phyloP scores from a whole-genome alignment of 257 asterid genomes.

The Solanum virginianum region DNA sequence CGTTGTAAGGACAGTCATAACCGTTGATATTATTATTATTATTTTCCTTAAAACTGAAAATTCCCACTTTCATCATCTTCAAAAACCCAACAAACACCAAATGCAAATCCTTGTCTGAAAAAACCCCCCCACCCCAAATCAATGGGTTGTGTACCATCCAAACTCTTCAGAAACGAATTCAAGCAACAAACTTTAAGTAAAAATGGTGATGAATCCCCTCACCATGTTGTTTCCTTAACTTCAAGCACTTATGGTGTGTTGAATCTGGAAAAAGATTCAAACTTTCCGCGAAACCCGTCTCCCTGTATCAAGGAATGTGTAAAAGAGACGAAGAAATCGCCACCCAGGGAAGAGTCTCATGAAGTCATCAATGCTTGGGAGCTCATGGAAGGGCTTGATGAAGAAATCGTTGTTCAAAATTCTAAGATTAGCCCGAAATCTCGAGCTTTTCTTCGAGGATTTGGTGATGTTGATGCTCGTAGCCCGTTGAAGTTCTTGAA shows the following conservation, averaged over 20 bases:
- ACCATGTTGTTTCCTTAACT: constrained; percentile 83
- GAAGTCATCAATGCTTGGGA: constrained; percentile 92
- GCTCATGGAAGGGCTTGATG: constrained; percentile 90
- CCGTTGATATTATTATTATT: constrained; percentile 26
- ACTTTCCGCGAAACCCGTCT: not conserved
- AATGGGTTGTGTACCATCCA: constrained; percentile 92
- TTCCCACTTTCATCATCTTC: not conserved
- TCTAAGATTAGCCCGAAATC: constrained; percentile 53
- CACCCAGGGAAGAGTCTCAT: constrained; percentile 33
- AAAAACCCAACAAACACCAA: constrained; percentile 1
- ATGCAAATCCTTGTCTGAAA: constrained; percentile 1
- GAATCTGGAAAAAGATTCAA: constrained; percentile 37
- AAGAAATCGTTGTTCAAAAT: constrained; percentile 22
- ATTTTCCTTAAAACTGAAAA: constrained; percentile 6
- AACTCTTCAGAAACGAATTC: constrained; percentile 27
- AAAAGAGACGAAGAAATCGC: constrained; percentile 28
- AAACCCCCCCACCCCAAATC: constrained; percentile 2
- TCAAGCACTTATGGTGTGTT: constrained; percentile 80
- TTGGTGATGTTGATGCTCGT: constrained; percentile 29
- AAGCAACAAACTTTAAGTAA: constrained; percentile 12
- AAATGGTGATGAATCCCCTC: constrained; percentile 18
- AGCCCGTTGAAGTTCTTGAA: constrained; percentile 70
- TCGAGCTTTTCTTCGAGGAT: constrained; percentile 24
- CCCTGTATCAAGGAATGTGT: constrained; percentile 2
- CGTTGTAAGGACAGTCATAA: constrained; percentile 20